Evolutionary conservation across 768 basidiomycete genomes (phyloP).

Genomic region (Daedaleopsis nitida): DNA sequence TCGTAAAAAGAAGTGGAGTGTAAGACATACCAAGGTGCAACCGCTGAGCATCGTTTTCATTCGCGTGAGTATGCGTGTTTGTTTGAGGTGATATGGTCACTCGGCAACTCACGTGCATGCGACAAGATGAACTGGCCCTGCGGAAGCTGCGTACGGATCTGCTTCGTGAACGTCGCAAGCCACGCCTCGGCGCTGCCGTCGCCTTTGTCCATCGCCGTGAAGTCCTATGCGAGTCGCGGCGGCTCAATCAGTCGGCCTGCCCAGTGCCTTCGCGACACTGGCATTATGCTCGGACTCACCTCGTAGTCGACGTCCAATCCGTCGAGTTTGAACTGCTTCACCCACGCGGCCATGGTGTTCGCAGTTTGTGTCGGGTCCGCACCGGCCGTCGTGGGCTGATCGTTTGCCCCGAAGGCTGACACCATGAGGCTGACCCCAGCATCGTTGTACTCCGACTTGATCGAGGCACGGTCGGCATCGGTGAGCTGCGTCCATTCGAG

Average conservation of each 20-base stretch:
- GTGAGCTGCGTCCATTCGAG: slow-evolving; percentile 54
- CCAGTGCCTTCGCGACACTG: slow-evolving; percentile 25
- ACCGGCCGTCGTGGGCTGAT: slow-evolving; percentile 52
- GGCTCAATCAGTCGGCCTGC: slow-evolving; percentile 2
- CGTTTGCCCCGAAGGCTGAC: slow-evolving; percentile 60
- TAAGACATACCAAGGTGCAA: slow-evolving; percentile 48
- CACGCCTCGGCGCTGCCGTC: slow-evolving; percentile 42
- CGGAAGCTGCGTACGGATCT: slow-evolving; percentile 51
- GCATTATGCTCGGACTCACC: slow-evolving; percentile 19
- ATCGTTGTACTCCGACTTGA: slow-evolving; percentile 54
- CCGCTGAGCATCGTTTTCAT: slow-evolving; percentile 29
- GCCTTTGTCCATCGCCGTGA: slow-evolving; percentile 35
- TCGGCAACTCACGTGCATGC: slow-evolving; percentile 55
- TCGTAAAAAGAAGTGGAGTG: slow-evolving; percentile 5
- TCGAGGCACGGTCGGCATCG: slow-evolving; percentile 44
- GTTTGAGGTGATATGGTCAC: background rate
- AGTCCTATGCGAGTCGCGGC: slow-evolving; percentile 34
- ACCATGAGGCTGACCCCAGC: slow-evolving; percentile 66
- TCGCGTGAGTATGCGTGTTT: background rate
- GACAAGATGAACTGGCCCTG: slow-evolving; percentile 50
- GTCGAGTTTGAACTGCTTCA: slow-evolving; percentile 59
- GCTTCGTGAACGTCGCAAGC: slow-evolving; percentile 53
- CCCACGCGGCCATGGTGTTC: slow-evolving; percentile 65
- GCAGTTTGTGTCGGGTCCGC: slow-evolving; percentile 66
- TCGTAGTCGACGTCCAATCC: slow-evolving; percentile 80